Base-by-base conservation (phyloP, 495 filamentous ascomycete species). In the Choiromyces venosus region DNA sequence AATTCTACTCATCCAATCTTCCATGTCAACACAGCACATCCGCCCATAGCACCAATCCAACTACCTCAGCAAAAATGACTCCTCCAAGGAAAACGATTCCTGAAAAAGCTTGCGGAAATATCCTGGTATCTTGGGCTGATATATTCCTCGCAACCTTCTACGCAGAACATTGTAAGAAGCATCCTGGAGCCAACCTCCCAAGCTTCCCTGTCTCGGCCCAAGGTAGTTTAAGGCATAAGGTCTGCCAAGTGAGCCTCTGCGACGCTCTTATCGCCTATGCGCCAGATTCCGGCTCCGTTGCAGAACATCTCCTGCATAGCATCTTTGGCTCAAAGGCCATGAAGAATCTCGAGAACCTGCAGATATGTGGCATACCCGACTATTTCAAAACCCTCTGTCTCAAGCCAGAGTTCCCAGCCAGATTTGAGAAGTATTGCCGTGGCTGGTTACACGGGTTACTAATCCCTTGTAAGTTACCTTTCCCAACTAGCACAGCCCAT, bases 391-490 rank as follows among this genome's bases (percentile, higher is more conserved):
- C 25, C 52, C 52, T 61, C 25, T 61, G 10, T 29, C 52, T 61
- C 52, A 61, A 61, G 52, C 52, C 52, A 4, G 52, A 18, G 25
- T 61, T 61, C 33, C 10, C 25, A 29, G 10, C 10, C 25, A 61
- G 12, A 2, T 69, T 69, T 33, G 38, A 46, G 25, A 69, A 46
- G 14, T 46, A 69, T 52, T 69, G 68, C 25, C 38, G 40, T 46
- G 40, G 38, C 14, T 69, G 19, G 68, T 0, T 39, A 40, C 37
- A 69, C 5, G 68, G 38, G 9, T 46, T 69, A 12, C 18, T 52
- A 4, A 52, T 69, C 42, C 39, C 68, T 33, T 69, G 68, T 19
- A 29, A 14, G 25, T 61, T 33, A 9, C 46, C 42, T 7, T 19
- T 6, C 19, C 25, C 1, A 12, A 36, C n/a, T 52, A 19, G 16